Base-by-base conservation (phyloP, 305 asterid genomes). In the Solanum chacoense region DNA sequence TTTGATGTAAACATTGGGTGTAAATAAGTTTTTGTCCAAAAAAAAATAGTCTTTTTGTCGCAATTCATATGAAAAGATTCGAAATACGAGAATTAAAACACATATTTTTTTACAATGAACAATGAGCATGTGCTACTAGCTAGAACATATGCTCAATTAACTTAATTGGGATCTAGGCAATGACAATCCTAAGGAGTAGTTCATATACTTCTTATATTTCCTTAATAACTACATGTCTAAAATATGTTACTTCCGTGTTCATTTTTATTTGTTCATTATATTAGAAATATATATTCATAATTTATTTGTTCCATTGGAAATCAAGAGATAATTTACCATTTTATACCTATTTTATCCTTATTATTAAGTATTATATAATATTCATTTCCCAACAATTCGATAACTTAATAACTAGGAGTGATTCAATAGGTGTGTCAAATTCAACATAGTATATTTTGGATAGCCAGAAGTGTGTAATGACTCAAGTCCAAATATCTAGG, bases 21-120 rank as follows among this genome's bases (percentile, higher is more conserved):
- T 5, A 2, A 13, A 24, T 11, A 69, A 26, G 18, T 26, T 69
- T 69, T 5, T 69, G 16, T 59, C 32, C 20, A 6, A 0, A 5
- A 67, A n/a, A 26, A 26, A 5, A 1, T 0, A 1, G 1, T 67
- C 0, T 4, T 9, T 16, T 69, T 26, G 0, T 69, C 20, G 1
- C 4, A 69, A 69, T 26, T 26, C 9, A 67, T 67, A 11, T 11
- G 32, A 26, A 69, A 69, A 10, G 18, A 13, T 69, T 69, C 8
- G 0, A 12, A 67, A 26, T 67, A 67, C 14, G 7, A 24, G 8
- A 8, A 67, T 24, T 24, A 11, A 65, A 10, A 67, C 31, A 5
- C 74, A 63, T 55, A 3, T 22, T 22, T 63, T 63, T 63, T 9
- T n/a, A 63, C 29, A 7, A 59, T 59, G 26, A 55, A 55, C 24